Conservation (phyloP, 2,329 filamentous ascomycete genomes). For the Beauveria bassiana region DNA sequence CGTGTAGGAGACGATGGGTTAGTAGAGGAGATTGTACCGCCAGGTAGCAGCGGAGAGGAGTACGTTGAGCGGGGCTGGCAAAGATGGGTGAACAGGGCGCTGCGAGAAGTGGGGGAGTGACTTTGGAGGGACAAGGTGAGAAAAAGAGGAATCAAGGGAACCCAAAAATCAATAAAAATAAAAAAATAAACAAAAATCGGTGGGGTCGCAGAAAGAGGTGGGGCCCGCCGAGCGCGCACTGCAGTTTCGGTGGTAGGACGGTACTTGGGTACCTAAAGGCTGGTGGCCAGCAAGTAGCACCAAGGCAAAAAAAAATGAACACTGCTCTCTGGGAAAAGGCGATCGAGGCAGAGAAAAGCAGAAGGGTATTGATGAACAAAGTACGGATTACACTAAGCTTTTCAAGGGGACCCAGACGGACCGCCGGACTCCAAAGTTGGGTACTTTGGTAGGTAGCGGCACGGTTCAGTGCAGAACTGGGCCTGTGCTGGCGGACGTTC, state of each 20-base stretch:
- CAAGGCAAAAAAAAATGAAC: no score
- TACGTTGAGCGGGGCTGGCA: not conserved
- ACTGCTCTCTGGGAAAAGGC: no score
- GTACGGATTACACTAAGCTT: no score
- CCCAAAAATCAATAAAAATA: not conserved
- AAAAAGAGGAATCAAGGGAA: not conserved
- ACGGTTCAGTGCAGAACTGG: not conserved
- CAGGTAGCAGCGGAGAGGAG: not conserved
- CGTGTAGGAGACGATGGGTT: not conserved
- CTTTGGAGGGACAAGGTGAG: not conserved
- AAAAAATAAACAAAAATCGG: conserved; percentile 4
- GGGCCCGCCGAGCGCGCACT: no score
- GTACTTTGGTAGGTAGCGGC: not conserved
- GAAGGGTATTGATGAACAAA: no score
- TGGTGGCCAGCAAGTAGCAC: not conserved
- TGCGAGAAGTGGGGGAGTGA: not conserved
- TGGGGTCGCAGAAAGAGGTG: not conserved
- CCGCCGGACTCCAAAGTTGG: not conserved
- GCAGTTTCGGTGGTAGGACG: no score
- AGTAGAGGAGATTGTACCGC: not conserved
- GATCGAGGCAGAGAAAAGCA: no score
- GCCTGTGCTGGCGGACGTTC: not conserved
- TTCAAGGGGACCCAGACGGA: no score
- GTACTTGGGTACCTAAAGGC: not conserved
- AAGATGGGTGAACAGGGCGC: not conserved